Percentiles rank a stretch among this genome's conserved stretches.
Conservation (phyloP, 179 eudicot genomes). For the Amaranthus tricolor region DNA sequence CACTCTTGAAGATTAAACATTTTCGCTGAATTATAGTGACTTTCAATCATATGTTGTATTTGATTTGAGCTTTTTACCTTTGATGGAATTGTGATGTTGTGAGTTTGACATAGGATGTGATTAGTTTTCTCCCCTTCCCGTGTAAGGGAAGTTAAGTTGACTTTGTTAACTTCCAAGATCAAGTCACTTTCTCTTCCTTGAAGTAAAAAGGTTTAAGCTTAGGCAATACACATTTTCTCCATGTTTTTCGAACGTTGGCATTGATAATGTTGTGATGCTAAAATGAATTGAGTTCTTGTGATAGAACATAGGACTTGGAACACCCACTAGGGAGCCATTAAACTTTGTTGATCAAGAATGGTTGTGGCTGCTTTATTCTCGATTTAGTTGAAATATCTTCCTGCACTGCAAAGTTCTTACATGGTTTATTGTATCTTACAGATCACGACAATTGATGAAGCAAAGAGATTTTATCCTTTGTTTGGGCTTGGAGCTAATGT, state of each 20-base stretch:
- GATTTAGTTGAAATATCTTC: not conserved
- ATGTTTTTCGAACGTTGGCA: no score
- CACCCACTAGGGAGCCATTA: not conserved
- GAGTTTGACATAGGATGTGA: not conserved
- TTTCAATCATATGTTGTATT: not conserved
- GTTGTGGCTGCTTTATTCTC: not conserved
- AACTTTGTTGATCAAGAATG: not conserved
- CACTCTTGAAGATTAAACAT: not conserved
- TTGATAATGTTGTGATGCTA: no score
- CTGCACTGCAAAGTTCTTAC: conserved; percentile 7
- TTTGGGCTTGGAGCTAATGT: conserved; percentile 98
- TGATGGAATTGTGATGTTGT: not conserved
- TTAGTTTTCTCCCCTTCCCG: not conserved
- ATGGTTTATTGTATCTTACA: conserved; percentile 31
- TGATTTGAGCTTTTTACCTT: not conserved
- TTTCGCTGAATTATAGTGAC: not conserved
- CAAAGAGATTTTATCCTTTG: conserved; percentile 87
- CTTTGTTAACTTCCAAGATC: no score
- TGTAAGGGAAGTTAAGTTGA: no score
- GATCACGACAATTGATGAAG: conserved; percentile 97
- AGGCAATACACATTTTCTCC: no score
- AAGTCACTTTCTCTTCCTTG: no score
- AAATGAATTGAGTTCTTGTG: not conserved
- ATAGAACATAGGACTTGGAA: not conserved
- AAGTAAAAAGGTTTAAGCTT: no score